Conservation (phyloP, 2,329 filamentous ascomycete genomes). For the Xylariaceae sp. region DNA sequence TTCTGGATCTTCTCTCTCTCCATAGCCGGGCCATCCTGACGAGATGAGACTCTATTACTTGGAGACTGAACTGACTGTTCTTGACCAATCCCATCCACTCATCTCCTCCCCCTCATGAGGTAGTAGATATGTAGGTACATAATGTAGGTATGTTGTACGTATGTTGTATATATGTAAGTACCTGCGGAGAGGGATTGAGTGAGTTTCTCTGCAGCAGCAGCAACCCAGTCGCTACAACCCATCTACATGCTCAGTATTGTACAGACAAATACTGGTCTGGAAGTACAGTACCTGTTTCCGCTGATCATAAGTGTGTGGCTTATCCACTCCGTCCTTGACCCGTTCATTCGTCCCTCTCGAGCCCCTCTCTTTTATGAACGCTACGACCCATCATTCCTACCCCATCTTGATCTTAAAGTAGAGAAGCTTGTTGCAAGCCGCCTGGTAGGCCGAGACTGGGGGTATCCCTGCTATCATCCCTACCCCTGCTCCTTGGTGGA, state of each 20-base stretch:
- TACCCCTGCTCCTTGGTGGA: slow-evolving; percentile 11
- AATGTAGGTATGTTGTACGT: too few species aligned
- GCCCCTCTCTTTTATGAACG: slow-evolving; percentile 16
- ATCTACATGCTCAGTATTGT: slow-evolving; percentile 8
- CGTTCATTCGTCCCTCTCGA: slow-evolving; percentile 22
- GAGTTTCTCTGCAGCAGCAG: slow-evolving; percentile 20
- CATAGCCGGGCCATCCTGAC: too few species aligned
- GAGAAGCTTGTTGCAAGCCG: slow-evolving; percentile 16
- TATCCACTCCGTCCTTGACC: slow-evolving; percentile 14
- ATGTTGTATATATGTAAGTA: too few species aligned
- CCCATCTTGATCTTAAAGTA: slow-evolving; percentile 27
- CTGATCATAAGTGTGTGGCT: slow-evolving; percentile 27
- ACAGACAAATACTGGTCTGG: too few species aligned
- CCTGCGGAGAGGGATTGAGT: slow-evolving; percentile 25
- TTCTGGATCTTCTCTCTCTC: too few species aligned
- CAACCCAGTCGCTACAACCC: slow-evolving; percentile 27
- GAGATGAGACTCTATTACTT: too few species aligned
- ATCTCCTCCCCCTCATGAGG: too few species aligned
- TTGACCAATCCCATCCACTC: too few species aligned
- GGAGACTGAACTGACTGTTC: too few species aligned
- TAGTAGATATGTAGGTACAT: too few species aligned
- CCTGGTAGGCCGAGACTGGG: neutral
- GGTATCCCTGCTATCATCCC: slow-evolving; percentile 4
- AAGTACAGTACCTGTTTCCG: too few species aligned
- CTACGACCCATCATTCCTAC: slow-evolving; percentile 13